A percentile compares a stretch with the other conserved stretches of the same genome.
Conservation (phyloP, 2,329 filamentous ascomycete genomes). For the Madurella fahalii region DNA sequence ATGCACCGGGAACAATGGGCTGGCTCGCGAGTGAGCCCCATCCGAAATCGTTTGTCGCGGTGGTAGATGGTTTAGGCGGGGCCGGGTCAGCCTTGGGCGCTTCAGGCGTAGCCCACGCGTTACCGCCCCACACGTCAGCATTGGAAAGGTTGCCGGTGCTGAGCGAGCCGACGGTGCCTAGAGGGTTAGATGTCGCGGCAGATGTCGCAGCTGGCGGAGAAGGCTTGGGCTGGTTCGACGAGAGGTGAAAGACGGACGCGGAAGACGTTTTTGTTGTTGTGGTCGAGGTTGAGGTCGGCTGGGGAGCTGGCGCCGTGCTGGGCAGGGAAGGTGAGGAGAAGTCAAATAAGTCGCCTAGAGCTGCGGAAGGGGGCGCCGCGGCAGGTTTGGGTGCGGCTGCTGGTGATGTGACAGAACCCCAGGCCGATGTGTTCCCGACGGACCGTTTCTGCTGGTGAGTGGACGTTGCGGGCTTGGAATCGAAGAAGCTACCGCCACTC, state of each 20-base stretch:
- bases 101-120: constrained; percentile 69
- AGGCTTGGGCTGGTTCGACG: constrained; percentile 47
- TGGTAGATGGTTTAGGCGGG: constrained; percentile 27
- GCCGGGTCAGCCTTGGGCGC: constrained; percentile 41
- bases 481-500: constrained; percentile 80
- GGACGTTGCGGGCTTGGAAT: constrained; percentile 56
- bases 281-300: constrained; percentile 37
- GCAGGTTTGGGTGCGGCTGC: constrained; percentile 33
- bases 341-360: constrained; percentile 78
- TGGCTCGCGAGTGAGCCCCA: constrained; percentile 57
- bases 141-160: constrained; percentile 36
- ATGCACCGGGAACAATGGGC: constrained; percentile 57
- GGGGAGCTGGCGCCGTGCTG: constrained; percentile 41
- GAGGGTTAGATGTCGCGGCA: constrained; percentile 34
- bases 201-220: constrained; percentile 39
- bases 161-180: constrained; percentile 37
- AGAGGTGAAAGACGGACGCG: constrained; percentile 80
- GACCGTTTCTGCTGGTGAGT: constrained; percentile 49
- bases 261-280: constrained; percentile 40
- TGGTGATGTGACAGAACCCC: constrained; percentile 58
- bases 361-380: constrained; percentile 47
- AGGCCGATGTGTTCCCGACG: constrained; percentile 56
- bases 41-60: constrained; percentile 53
- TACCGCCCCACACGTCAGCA: constrained; percentile 78
- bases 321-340: constrained; percentile 53